Conservation (phyloP, 768 basidiomycete species). For the Mycena epipterygia region DNA sequence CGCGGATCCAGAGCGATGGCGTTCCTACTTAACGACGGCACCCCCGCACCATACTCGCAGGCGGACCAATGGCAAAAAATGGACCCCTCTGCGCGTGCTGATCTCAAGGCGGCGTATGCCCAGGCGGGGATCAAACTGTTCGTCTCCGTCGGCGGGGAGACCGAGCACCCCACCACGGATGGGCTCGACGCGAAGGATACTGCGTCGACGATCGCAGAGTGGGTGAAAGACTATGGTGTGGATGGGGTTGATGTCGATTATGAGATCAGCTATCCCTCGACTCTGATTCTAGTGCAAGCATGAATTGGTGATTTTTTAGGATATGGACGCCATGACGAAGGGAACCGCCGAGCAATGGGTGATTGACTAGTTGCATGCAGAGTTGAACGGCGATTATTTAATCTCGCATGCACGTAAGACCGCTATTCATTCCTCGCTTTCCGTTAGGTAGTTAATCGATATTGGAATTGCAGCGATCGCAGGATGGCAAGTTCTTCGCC, state of each 20-base stretch:
- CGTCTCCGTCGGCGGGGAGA: neutral
- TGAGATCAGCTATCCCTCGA: neutral
- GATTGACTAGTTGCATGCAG: neutral
- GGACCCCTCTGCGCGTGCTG: neutral
- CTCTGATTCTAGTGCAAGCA: too few relatives aligned
- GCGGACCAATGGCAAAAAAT: neutral
- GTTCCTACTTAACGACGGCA: neutral
- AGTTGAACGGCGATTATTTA: neutral
- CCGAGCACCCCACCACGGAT: neutral
- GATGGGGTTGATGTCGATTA: conserved; percentile 15
- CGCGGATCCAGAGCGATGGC: neutral
- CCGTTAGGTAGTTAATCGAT: too few relatives aligned
- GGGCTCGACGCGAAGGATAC: neutral
- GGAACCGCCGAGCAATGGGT: neutral
- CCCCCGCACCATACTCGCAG: neutral
- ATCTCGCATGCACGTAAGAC: conserved; percentile 3
- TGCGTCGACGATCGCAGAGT: neutral
- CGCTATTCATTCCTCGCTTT: too few relatives aligned
- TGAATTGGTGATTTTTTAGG: neutral
- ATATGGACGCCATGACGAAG: neutral
- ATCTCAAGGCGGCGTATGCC: neutral
- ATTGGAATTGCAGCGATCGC: neutral
- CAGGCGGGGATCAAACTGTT: conserved; percentile 1
- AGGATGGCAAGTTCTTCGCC: neutral
- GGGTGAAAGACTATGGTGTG: neutral